Conservation (phyloP, 129 eudicot species). For the Mikania micrantha region DNA sequence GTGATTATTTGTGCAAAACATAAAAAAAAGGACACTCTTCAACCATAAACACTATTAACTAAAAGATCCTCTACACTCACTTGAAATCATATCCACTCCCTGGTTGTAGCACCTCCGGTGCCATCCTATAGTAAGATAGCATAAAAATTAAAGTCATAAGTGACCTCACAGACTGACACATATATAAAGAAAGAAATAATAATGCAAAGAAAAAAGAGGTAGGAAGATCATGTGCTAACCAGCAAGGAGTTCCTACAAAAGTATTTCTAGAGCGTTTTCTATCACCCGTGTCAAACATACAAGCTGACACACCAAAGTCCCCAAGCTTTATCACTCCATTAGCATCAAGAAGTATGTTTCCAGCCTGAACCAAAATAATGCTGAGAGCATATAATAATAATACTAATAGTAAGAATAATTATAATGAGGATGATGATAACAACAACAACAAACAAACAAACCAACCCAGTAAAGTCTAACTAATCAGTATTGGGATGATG, state of each 20-base stretch:
- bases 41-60: not conserved
- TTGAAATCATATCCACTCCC: slow-evolving; percentile 94
- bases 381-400: not conserved
- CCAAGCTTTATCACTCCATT: slow-evolving; percentile 91
- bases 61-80: slow-evolving; percentile 41
- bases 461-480: too few species aligned
- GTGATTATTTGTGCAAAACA: slow-evolving; percentile 1
- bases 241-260: slow-evolving; percentile 99
- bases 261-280: slow-evolving; percentile 97
- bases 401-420: not conserved
- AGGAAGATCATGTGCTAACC: slow-evolving; percentile 35
- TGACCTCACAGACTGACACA: not conserved
- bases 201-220: not conserved
- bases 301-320: slow-evolving; percentile 98
- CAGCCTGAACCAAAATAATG: slow-evolving; percentile 60
- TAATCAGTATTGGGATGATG: too few species aligned
- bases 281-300: slow-evolving; percentile 97
- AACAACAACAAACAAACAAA: too few species aligned
- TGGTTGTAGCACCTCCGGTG: slow-evolving; percentile 99
- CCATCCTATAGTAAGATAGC: slow-evolving; percentile 65
- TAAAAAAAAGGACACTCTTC: slow-evolving; percentile 39
- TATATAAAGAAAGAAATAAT: not conserved
- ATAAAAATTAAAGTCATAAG: not conserved
- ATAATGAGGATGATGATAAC: too few species aligned
- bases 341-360: slow-evolving; percentile 88